These are phyloP conservation scores for Capsicum chinense DNA, from an alignment of 257 asterid species.

Conservation along the genomic window DNA sequence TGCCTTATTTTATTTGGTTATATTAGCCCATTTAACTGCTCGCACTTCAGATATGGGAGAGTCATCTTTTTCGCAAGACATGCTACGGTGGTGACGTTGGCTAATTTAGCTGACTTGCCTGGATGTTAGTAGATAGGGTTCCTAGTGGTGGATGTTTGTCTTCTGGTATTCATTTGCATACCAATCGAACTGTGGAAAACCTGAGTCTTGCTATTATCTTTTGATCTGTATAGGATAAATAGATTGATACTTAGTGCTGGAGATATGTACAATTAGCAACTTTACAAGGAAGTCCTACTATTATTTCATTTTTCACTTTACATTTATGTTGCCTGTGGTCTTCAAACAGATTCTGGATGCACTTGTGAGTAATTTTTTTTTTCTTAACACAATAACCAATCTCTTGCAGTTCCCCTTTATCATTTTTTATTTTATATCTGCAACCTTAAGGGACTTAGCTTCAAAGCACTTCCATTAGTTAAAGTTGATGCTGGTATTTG, in stretches of 20 bases:
- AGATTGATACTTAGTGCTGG: neutral
- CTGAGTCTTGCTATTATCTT: neutral
- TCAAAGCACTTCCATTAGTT: neutral
- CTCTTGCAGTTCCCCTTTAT: neutral
- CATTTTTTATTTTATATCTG: neutral
- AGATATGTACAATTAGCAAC: neutral
- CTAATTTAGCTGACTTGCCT: neutral
- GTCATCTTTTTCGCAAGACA: conserved; percentile 5
- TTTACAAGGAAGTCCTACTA: neutral
- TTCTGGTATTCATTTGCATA: neutral
- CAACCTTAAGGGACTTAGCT: neutral
- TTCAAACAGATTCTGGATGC: neutral
- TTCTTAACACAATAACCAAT: neutral
- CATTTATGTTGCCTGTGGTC: neutral
- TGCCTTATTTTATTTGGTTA: neutral
- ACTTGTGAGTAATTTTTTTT: neutral
- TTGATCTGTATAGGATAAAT: neutral
- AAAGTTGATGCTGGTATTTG: neutral
- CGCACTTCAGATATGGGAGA: neutral
- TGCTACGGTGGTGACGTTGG: conserved; percentile 3
- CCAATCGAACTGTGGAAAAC: neutral
- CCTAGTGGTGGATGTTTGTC: neutral
- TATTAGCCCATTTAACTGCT: conserved; percentile 1
- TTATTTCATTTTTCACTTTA: neutral
- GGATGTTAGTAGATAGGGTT: conserved; percentile 5